A percentile compares a stretch with the other conserved stretches of the same genome.
Evolutionary conservation across 2,329 filamentous ascomycete species (phyloP).

Genomic region (Coniochaeta hoffmannii): DNA sequence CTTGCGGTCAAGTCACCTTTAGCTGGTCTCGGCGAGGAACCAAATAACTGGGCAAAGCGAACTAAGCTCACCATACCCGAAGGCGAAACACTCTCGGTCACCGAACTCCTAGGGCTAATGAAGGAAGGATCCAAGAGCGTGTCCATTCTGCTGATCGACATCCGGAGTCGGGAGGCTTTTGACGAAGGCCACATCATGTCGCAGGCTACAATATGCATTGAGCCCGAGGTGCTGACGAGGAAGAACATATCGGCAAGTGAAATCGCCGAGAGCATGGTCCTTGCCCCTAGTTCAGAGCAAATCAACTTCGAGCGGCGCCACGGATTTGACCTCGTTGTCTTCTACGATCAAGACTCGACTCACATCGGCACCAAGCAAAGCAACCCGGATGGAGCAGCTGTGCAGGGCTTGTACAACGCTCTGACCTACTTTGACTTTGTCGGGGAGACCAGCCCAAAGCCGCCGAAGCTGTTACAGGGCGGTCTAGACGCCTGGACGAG

Average conservation of each 20-base stretch:
- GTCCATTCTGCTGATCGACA: constrained; percentile 76
- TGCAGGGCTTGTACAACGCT: constrained; percentile 70
- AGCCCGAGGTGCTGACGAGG: constrained; percentile 66
- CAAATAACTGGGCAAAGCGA: constrained; percentile 25
- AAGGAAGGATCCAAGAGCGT: constrained; percentile 41
- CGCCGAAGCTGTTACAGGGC: constrained; percentile 71
- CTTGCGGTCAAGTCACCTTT: constrained; percentile 14
- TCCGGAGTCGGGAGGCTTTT: constrained; percentile 71
- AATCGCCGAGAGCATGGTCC: constrained; percentile 59
- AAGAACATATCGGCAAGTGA: constrained; percentile 57
- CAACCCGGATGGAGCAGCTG: constrained; percentile 33
- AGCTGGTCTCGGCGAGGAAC: not conserved
- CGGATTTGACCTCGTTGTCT: constrained; percentile 79
- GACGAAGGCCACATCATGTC: constrained; percentile 86
- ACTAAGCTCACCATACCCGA: constrained; percentile 42
- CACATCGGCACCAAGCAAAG: constrained; percentile 36
- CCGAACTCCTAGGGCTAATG: constrained; percentile 66
- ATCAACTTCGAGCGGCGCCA: constrained; percentile 64
- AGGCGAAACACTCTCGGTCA: constrained; percentile 54
- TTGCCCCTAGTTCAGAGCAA: constrained; percentile 70
- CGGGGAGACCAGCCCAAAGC: constrained; percentile 23
- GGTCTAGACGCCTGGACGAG: constrained; percentile 84
- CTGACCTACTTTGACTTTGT: constrained; percentile 75
- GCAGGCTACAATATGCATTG: constrained; percentile 79
- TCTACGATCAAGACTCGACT: constrained; percentile 70